These are phyloP conservation scores for Tephrocybe sp. DNA, from an alignment of 768 basidiomycete genomes.

Conservation along the genomic window DNA sequence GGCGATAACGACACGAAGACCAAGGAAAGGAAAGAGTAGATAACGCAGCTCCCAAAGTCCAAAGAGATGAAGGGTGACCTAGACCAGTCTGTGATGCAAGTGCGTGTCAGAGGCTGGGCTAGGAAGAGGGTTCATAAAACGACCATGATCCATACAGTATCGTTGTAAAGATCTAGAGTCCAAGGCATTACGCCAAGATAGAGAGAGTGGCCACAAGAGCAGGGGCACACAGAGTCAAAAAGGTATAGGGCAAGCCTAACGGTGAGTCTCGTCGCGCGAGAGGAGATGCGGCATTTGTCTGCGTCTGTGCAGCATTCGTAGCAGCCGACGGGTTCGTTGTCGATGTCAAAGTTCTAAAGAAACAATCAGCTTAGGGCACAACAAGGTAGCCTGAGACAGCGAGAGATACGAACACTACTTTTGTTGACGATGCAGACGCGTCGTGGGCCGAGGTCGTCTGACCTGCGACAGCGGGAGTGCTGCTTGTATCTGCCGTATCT, in stretches of 20 bases:
- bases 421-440: background rate
- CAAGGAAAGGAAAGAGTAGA: background rate
- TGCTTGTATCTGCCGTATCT: too few species aligned
- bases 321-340: background rate
- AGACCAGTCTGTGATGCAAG: too few species aligned
- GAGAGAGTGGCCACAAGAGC: slow-evolving; percentile 3
- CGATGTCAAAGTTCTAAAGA: background rate
- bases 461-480: background rate
- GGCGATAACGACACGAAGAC: background rate
- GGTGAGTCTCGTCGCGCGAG: background rate
- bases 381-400: background rate
- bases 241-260: background rate
- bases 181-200: background rate
- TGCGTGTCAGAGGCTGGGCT: too few species aligned
- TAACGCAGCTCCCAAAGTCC: too few species aligned
- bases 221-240: slow-evolving; percentile 4
- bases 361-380: background rate
- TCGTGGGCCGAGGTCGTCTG: background rate
- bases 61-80: background rate
- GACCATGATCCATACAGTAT: background rate
- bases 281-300: slow-evolving; percentile 9
- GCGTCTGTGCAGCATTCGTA: background rate
- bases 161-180: background rate
- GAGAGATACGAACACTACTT: background rate
- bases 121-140: too few species aligned